Evolutionary conservation across 306 rosid species (phyloP).

Genomic region (Ammopiptanthus mongolicus): DNA sequence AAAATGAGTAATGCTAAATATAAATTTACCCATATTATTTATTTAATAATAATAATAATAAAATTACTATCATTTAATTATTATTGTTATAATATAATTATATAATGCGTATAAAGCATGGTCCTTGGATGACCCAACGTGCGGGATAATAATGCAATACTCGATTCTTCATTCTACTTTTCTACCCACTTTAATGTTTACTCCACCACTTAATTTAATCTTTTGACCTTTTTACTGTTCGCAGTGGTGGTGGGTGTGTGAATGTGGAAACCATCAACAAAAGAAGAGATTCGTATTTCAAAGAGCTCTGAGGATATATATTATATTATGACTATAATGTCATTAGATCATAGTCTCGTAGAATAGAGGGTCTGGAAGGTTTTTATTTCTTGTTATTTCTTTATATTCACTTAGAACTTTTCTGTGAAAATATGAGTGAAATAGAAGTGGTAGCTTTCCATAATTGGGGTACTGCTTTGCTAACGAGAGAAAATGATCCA

Average conservation of each 20-base stretch:
- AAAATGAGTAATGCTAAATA: too few species aligned
- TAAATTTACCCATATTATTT: too few species aligned
- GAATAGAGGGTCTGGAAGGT: background rate
- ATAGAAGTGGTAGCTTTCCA: constrained; percentile 41
- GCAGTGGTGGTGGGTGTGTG: constrained; percentile 38
- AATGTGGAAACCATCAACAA: constrained; percentile 31
- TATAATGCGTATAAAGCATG: background rate
- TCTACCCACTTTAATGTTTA: constrained; percentile 27
- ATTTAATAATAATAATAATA: too few species aligned
- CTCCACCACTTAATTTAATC: constrained; percentile 36
- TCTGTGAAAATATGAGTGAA: constrained; percentile 9
- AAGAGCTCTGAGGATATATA: constrained; percentile 28
- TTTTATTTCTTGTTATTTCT: background rate
- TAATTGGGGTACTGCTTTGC: constrained; percentile 43
- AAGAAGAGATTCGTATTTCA: constrained; percentile 34
- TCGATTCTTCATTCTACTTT: constrained; percentile 27
- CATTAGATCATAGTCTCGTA: constrained; percentile 21
- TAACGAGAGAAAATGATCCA: constrained; percentile 37
- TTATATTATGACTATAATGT: constrained; percentile 33
- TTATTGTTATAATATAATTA: too few species aligned
- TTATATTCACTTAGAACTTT: background rate
- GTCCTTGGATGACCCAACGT: constrained; percentile 15
- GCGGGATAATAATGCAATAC: constrained; percentile 26
- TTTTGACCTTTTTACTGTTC: constrained; percentile 42
- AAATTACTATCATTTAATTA: too few species aligned